These are phyloP conservation scores for Stephanodiscus triporus DNA, from an alignment of 108 stramenopile genomes.

Conservation along the genomic window DNA sequence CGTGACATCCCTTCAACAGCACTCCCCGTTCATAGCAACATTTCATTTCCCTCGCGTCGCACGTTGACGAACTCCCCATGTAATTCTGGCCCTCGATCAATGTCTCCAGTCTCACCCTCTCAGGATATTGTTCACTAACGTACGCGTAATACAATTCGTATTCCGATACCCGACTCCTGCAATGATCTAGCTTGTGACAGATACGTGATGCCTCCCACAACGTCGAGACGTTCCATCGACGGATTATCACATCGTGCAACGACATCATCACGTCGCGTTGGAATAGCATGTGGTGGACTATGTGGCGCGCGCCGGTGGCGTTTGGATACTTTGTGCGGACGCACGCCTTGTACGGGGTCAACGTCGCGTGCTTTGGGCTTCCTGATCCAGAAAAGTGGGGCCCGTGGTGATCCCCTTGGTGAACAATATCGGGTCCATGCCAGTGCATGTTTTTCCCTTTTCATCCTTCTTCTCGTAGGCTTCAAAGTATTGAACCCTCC, in stretches of 20 bases:
- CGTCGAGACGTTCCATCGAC: conserved; percentile 20
- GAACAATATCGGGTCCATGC: conserved; percentile 33
- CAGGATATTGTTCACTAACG: conserved; percentile 20
- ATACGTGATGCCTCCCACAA: conserved; percentile 24
- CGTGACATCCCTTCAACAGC: conserved; percentile 46
- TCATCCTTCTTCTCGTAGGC: not conserved
- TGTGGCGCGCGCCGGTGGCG: conserved; percentile 34
- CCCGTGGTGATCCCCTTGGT: conserved; percentile 31
- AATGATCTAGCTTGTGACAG: conserved; percentile 19
- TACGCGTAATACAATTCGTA: conserved; percentile 41
- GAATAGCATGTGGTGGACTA: conserved; percentile 46
- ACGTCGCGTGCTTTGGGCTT: conserved; percentile 8
- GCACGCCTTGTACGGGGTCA: conserved; percentile 39
- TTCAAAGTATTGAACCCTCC: conserved; percentile 34
- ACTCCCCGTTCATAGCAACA: conserved; percentile 33
- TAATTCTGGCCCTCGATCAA: conserved; percentile 17
- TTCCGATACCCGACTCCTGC: conserved; percentile 28
- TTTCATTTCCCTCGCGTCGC: conserved; percentile 30
- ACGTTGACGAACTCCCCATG: conserved; percentile 24
- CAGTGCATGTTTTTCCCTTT: not conserved
- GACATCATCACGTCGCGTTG: conserved; percentile 45
- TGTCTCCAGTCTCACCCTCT: conserved; percentile 21
- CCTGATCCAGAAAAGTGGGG: not conserved
- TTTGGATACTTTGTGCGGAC: conserved; percentile 17
- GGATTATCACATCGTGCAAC: conserved; percentile 12